phyloP scores from a whole-genome alignment of 179 eudicot genomes.

The Silene coronaria region DNA sequence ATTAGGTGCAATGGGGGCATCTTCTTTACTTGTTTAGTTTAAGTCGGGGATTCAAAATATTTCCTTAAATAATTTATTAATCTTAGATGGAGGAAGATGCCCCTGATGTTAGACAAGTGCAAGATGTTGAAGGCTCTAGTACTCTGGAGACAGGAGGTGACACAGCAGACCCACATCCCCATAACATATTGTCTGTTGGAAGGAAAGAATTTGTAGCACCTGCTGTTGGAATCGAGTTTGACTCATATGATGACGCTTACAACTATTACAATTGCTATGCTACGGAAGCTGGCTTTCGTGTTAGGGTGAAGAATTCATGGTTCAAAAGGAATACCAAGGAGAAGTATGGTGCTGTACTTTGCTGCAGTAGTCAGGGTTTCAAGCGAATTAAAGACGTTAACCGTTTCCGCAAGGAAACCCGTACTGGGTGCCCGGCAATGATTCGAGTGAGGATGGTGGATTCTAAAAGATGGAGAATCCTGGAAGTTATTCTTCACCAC shows the following conservation, averaged over 20 bases:
- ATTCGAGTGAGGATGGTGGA: constrained; percentile 51
- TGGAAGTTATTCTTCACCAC: constrained; percentile 57
- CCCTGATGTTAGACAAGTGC: constrained; percentile 19
- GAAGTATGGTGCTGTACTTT: constrained; percentile 65
- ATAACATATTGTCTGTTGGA: constrained; percentile 17
- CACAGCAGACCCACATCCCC: constrained; percentile 11
- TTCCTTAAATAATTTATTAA: neutral
- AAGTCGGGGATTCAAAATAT: constrained; percentile 10
- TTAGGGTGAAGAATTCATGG: constrained; percentile 69
- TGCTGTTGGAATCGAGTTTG: constrained; percentile 62
- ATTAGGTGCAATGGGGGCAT: neutral
- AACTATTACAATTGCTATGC: constrained; percentile 56
- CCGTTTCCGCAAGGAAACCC: constrained; percentile 54
- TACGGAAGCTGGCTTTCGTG: constrained; percentile 51
- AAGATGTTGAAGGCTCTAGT: constrained; percentile 28
- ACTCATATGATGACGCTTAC: constrained; percentile 64
- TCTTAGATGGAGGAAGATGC: constrained; percentile 32
- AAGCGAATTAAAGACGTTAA: constrained; percentile 53
- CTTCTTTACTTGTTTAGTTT: neutral
- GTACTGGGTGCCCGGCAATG: constrained; percentile 68
- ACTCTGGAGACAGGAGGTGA: constrained; percentile 17
- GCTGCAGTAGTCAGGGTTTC: constrained; percentile 69
- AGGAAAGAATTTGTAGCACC: constrained; percentile 49
- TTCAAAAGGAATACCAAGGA: constrained; percentile 58
- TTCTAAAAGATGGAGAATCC: constrained; percentile 53